Percentiles rank a stretch among this genome's conserved stretches.
These are phyloP conservation scores for Acorus calamus DNA, from an alignment of 106 monocot species.

Conservation along the genomic window DNA sequence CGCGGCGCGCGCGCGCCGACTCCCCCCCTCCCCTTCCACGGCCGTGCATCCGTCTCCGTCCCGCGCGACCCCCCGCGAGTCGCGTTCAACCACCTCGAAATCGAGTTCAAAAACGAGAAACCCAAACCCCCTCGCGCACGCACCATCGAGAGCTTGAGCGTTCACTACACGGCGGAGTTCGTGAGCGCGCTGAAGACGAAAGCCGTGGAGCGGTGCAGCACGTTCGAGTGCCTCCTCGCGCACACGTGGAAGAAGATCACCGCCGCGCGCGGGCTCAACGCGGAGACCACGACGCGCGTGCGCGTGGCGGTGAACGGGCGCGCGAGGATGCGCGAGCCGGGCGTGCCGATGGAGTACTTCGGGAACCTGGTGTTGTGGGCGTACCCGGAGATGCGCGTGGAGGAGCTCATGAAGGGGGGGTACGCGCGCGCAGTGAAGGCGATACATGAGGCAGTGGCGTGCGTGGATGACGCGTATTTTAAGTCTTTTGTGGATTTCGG, in stretches of 20 bases:
- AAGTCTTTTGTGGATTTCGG: slow-evolving; percentile 27
- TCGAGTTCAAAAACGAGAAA: slow-evolving; percentile 9
- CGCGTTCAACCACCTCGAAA: slow-evolving; percentile 14
- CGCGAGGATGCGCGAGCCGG: slow-evolving; percentile 2
- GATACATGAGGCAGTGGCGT: slow-evolving; percentile 9
- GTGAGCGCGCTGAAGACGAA: slow-evolving; percentile 10
- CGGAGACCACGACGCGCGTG: slow-evolving; percentile 4
- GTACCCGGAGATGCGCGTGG: neutral
- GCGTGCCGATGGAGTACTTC: slow-evolving; percentile 21
- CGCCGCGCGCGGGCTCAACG: slow-evolving; percentile 8
- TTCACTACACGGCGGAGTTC: slow-evolving; percentile 11
- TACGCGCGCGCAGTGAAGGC: neutral
- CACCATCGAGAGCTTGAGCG: too few species aligned
- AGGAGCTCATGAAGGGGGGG: slow-evolving; percentile 5
- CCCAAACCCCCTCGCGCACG: neutral
- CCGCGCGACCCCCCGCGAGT: slow-evolving; percentile 12
- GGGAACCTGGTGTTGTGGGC: slow-evolving; percentile 37
- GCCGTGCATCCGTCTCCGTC: slow-evolving; percentile 10
- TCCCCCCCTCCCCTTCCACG: slow-evolving; percentile 10
- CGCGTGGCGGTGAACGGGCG: slow-evolving; percentile 20
- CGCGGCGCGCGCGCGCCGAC: slow-evolving; percentile 14
- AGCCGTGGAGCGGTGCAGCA: slow-evolving; percentile 3
- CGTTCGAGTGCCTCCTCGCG: slow-evolving; percentile 23
- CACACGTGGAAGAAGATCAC: slow-evolving; percentile 26
- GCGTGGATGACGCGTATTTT: slow-evolving; percentile 22